Evolutionary conservation across 225 moss, liverwort and hornwort genomes (phyloP).

Genomic region (Marchantia paleacea): DNA sequence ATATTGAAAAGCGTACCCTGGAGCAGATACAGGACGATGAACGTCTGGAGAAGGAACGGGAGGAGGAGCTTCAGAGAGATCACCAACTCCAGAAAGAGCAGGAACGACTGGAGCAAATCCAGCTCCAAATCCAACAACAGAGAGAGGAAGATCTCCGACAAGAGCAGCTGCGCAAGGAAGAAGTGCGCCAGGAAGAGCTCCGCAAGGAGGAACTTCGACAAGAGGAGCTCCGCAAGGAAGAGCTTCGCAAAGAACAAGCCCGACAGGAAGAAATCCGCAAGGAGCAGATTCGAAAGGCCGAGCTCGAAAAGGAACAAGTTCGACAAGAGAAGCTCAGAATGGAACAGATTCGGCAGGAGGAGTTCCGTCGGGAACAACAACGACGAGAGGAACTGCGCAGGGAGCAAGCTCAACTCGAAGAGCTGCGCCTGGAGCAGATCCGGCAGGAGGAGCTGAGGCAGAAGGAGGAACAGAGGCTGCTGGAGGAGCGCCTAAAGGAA

Average conservation of each 20-base stretch:
- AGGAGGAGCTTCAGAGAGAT: not conserved
- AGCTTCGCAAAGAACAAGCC: not conserved
- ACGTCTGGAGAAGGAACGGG: not conserved
- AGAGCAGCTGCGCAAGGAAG: constrained; percentile 3
- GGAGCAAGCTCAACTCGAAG: constrained; percentile 10
- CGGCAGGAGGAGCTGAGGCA: not conserved
- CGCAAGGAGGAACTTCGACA: constrained; percentile 15
- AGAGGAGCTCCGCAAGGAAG: constrained; percentile 25
- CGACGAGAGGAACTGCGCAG: constrained; percentile 14
- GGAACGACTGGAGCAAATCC: not conserved
- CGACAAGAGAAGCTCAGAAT: constrained; percentile 11
- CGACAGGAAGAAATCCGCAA: not conserved
- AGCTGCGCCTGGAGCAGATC: constrained; percentile 6
- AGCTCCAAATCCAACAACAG: not conserved
- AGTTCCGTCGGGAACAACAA: constrained; percentile 5
- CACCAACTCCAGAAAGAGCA: not conserved
- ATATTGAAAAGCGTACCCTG: constrained; percentile 36
- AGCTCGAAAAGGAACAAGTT: constrained; percentile 2
- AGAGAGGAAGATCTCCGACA: not conserved
- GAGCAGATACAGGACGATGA: constrained; percentile 29
- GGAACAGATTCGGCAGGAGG: constrained; percentile 14
- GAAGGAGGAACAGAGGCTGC: constrained; percentile 13
- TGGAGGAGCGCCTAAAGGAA: not conserved
- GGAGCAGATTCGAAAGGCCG: constrained; percentile 4
- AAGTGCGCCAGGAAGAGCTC: constrained; percentile 20